Evolutionary conservation across 345 rosid genomes (phyloP).

Genomic region (Hypericum androsaemum): DNA sequence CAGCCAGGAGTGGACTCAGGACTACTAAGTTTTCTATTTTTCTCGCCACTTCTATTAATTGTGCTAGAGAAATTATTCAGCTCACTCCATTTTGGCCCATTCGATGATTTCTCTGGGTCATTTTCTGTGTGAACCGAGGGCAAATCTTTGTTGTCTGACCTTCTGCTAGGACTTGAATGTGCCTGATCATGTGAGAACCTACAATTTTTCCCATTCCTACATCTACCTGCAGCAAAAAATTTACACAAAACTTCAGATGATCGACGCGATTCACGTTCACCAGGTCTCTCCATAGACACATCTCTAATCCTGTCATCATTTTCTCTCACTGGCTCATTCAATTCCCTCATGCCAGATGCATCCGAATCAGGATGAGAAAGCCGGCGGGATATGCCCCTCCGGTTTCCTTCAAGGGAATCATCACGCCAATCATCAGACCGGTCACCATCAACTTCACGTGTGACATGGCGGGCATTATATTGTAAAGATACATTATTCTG

Average conservation of each 20-base stretch:
- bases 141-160: slow-evolving; percentile 32
- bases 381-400: slow-evolving; percentile 36
- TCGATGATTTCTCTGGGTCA: slow-evolving; percentile 29
- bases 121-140: slow-evolving; percentile 23
- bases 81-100: slow-evolving; percentile 33
- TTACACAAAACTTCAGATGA: slow-evolving; percentile 54
- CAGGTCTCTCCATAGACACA: slow-evolving; percentile 26
- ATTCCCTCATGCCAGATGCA: slow-evolving; percentile 21
- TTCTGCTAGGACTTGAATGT: slow-evolving; percentile 46
- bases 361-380: slow-evolving; percentile 29
- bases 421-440: slow-evolving; percentile 13
- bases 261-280: slow-evolving; percentile 39
- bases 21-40: slow-evolving; percentile 5
- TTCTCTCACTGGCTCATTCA: slow-evolving; percentile 29
- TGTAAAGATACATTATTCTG: slow-evolving; percentile 38
- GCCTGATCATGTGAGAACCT: slow-evolving; percentile 58
- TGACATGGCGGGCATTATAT: slow-evolving; percentile 21
- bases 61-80: background rate
- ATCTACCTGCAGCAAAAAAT: slow-evolving; percentile 69
- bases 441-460: slow-evolving; percentile 13
- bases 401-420: slow-evolving; percentile 34
- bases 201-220: slow-evolving; percentile 74
- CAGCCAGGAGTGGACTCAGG: background rate
- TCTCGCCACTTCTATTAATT: background rate
- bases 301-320: slow-evolving; percentile 38